Percentiles rank a stretch among this genome's conserved stretches.
Evolutionary conservation across 495 filamentous ascomycete genomes (phyloP).

Genomic region (Sordaria brevicollis): DNA sequence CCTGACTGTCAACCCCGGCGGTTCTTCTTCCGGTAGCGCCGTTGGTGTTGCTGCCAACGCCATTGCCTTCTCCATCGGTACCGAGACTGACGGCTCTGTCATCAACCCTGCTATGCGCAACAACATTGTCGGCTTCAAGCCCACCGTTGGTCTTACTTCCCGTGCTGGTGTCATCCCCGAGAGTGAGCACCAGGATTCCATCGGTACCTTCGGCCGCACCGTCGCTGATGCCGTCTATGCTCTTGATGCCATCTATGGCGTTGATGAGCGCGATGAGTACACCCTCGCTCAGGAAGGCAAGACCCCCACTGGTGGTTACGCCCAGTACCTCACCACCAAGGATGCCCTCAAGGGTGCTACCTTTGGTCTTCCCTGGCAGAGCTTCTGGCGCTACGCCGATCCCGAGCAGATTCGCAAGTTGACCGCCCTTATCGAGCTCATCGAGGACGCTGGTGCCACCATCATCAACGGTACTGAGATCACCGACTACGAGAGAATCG

Average conservation of each 20-base stretch:
- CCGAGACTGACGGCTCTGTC: conserved; percentile 59
- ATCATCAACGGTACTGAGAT: conserved; percentile 64
- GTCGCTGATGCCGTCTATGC: conserved; percentile 56
- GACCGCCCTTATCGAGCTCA: conserved; percentile 40
- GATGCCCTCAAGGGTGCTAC: conserved; percentile 46
- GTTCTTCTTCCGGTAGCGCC: conserved; percentile 53
- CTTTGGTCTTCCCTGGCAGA: conserved; percentile 62
- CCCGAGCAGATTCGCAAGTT: conserved; percentile 42
- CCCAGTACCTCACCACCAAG: conserved; percentile 42
- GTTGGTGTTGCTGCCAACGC: conserved; percentile 52
- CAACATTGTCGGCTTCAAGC: conserved; percentile 51
- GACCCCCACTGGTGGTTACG: conserved; percentile 44
- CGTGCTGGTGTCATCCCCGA: conserved; percentile 55
- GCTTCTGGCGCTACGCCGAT: conserved; percentile 53
- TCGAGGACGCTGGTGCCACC: conserved; percentile 51
- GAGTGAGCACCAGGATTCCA: conserved; percentile 53
- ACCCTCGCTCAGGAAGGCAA: conserved; percentile 40
- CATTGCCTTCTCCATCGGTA: conserved; percentile 54
- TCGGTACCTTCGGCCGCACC: conserved; percentile 55
- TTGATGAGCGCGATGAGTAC: conserved; percentile 32
- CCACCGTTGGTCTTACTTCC: conserved; percentile 59
- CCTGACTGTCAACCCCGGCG: conserved; percentile 57
- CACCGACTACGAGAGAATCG: conserved; percentile 47
- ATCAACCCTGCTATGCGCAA: conserved; percentile 63
- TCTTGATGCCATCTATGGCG: conserved; percentile 53